Base-by-base conservation (phyloP, 2,329 filamentous ascomycete genomes). In the Colletotrichum aenigma region DNA sequence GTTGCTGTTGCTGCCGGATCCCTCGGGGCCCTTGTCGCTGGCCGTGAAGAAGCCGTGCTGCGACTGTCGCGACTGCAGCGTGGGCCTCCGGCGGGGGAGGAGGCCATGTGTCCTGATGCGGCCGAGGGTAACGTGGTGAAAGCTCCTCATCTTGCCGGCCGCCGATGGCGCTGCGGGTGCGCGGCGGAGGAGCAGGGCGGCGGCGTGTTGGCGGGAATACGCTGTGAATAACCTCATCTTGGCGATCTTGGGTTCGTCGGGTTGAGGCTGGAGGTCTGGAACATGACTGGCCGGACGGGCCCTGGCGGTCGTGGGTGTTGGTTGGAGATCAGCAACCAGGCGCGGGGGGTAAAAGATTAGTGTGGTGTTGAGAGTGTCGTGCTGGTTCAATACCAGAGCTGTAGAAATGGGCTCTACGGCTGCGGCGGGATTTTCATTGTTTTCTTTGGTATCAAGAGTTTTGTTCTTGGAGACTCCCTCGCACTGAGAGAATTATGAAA, bases 41-140 rank as follows among this genome's bases (percentile, higher is more conserved):
- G 70, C 56, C 8, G 78, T 78, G 64, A 78, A 78, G 60, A 79
- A 71, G 68, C 68, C 26, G 64, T 76, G 76, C 28, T 76, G 72
- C 68, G 79, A 69, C 70, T 79, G 69, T 72, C 79, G 77, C 56
- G 60, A 58, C 8, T 71, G 43, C 16, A 71, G 32, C 26, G 66
- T 74, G 2, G 71, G 74, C 38, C 74, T 48, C 12, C 74, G 24
- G 36, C 72, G 66, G 12, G 52, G 13, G 2, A 74, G 70, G 12
- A 76, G 70, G 24, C 70, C 70, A 60, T 76, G 74, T 24, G 64
- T 74, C 24, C 74, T 76, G 28, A 76, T 69, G 26, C 74, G 74
- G 7, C 74, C 74, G 70, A 76, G 18, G 26, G 70, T 69, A 4
- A 76, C 24, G 65, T 52, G 68, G 74, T 76, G 74, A 12, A 76